phyloP scores from a whole-genome alignment of 495 filamentous ascomycete species.

The Paragyromitra xinjiangensis region DNA sequence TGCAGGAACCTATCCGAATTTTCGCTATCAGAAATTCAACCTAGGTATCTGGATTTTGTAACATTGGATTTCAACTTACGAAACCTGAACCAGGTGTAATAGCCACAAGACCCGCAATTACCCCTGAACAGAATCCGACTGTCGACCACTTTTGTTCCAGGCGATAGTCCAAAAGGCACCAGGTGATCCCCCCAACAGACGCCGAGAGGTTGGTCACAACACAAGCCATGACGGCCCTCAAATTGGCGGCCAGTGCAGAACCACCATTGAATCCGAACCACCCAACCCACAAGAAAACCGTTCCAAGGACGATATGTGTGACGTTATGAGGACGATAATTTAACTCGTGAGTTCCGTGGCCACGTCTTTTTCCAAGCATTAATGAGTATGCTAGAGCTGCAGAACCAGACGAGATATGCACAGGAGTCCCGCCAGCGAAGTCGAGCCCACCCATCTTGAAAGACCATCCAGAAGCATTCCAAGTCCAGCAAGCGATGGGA shows the following conservation, averaged over 20 bases:
- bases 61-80: slow-evolving; percentile 32
- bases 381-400: slow-evolving; percentile 87
- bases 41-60: neutral
- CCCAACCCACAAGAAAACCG: slow-evolving; percentile 98
- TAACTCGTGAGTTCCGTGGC: slow-evolving; percentile 81
- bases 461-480: slow-evolving; percentile 89
- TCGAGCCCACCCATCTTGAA: slow-evolving; percentile 85
- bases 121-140: slow-evolving; percentile 95
- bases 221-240: slow-evolving; percentile 82
- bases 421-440: slow-evolving; percentile 95
- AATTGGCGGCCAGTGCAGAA: slow-evolving; percentile 85
- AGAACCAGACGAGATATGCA: slow-evolving; percentile 91
- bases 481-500: slow-evolving; percentile 97
- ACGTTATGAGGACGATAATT: slow-evolving; percentile 99
- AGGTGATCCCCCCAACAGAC: slow-evolving; percentile 90
- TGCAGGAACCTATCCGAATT: slow-evolving; percentile 77
- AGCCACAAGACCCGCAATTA: slow-evolving; percentile 88
- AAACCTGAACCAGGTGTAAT: slow-evolving; percentile 84
- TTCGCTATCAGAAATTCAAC: slow-evolving; percentile 13
- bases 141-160: slow-evolving; percentile 96
- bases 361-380: slow-evolving; percentile 78
- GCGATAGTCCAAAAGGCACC: slow-evolving; percentile 94
- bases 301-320: slow-evolving; percentile 94
- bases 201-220: slow-evolving; percentile 78
- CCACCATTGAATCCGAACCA: slow-evolving; percentile 99